Base-by-base conservation (phyloP, 306 rosid species). In the Cyclanthera cordifolia region DNA sequence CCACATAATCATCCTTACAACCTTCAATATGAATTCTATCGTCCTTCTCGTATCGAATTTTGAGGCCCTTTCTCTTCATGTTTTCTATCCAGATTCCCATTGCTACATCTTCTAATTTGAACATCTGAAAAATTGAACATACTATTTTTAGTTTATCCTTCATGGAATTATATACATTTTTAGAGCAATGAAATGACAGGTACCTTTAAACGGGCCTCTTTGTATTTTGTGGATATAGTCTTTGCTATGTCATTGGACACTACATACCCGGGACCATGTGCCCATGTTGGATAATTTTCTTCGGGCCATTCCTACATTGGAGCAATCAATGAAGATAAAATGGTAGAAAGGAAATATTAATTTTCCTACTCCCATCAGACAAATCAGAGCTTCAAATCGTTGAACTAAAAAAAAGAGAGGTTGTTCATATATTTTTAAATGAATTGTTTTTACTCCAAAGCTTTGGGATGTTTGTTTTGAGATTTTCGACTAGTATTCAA, bases 41-140 rank as follows among this genome's bases (percentile, higher is more conserved):
- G 17, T 94, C 99, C 45, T 75, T 94, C 77, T 81, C 83, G n/a
- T 90, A 94, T 49, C 78, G 83, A 60, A 94, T 85, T 19, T 72
- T 76, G 47, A 90, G 64, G 72, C 91, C 95, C 21, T 79, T 85
- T 70, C 80, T 94, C 81, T 79, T 81, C 93, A 92, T 81, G 49
- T 81, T 82, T n/a, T 88, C 87, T 1, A 94, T 90, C 99, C 99
- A 94, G 49, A 94, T 88, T 27, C 99, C 99, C 99, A 94, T 94
- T 2, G 99, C 97, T 64, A 94, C 99, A n/a, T 94, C 99, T 78
- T 94, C 99, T 69, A 94, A 76, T 82, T 94, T 94, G 55, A 94
- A 94, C 97, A 94, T 94, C 99, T 94, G 90, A 32, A 50, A 64
- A 16, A 32, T 54, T 21, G n/a, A 52, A 76, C 37, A 75, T 56